Evolutionary conservation across 106 monocot species (phyloP).

Genomic region (Phalaenopsis equestris): DNA sequence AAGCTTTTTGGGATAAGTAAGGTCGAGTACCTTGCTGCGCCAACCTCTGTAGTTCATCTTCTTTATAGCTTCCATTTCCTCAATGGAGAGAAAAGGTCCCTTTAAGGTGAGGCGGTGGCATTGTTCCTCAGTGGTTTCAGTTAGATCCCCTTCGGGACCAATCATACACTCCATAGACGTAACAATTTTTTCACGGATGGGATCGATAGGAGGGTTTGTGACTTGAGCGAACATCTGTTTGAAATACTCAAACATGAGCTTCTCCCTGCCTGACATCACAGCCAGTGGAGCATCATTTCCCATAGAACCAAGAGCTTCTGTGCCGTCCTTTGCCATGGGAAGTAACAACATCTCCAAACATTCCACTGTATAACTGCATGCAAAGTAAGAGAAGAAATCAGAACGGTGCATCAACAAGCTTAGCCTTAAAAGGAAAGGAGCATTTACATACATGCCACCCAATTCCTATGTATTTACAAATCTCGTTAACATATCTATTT

Average conservation of each 20-base stretch:
- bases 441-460: too few relatives aligned
- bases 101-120: constrained; percentile 72
- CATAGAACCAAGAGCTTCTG: constrained; percentile 97
- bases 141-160: constrained; percentile 97
- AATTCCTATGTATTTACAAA: too few relatives aligned
- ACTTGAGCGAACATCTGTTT: constrained; percentile 99
- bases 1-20: constrained; percentile 68
- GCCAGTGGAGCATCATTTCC: constrained; percentile 98
- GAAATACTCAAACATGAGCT: constrained; percentile 88
- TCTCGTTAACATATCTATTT: too few relatives aligned
- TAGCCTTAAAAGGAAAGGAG: background rate
- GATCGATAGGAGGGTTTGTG: constrained; percentile 98
- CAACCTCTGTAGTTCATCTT: constrained; percentile 88
- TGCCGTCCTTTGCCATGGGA: constrained; percentile 93
- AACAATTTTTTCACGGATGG: constrained; percentile 95
- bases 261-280: constrained; percentile 94
- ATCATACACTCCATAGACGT: constrained; percentile 99
- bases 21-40: constrained; percentile 87
- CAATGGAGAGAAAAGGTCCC: constrained; percentile 75
- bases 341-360: constrained; percentile 91
- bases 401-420: background rate
- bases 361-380: constrained; percentile 87
- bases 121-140: constrained; percentile 94
- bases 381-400: constrained; percentile 4
- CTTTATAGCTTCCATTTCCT: constrained; percentile 95